Base-by-base conservation (phyloP, 2,329 filamentous ascomycete species). In the Ascochyta pisi region DNA sequence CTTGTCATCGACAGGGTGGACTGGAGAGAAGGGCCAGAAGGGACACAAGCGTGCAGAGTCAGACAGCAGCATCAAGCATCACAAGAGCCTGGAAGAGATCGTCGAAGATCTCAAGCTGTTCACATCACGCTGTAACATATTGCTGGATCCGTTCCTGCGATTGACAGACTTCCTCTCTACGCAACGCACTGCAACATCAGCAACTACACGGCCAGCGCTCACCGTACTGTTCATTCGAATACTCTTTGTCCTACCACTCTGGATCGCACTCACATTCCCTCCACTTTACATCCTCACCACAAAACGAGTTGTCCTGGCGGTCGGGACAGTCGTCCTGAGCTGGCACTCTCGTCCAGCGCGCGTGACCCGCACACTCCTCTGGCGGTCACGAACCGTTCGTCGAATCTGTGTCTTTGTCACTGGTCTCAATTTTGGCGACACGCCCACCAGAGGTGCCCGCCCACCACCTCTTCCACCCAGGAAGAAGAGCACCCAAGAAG, bases 31-130 rank as follows among this genome's bases (percentile, higher is more conserved):
- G 63, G 75, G 73, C 27, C 74, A 85, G 68, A 83, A 83, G 50
- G 78, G 76, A 29, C 80, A 84, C 51, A 84, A 80, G 57, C 79
- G 79, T 31, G 77, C 78, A 16, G 75, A 76, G 2, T 79, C 82
- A 7, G 73, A 75, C 8, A 90, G 92, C 66, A 87, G 84, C 58
- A 89, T 88, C 38, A 88, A 89, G 57, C 91, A 95, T 67, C 91
- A 96, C 69, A 97, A 97, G 80, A 97, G 92, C 46, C 78, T 99
- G 48, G 95, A 99, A 73, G 95, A 99, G 78, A 99, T 99, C 58
- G 90, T 99, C 53, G 93, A 98, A 66, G 96, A 91, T 0, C 79
- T 99, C 40, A 92, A 92, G 73, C 87, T 92, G 63, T 91, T 99
- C 65, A 98, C 94, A 0, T 90, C 89, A 5, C 85, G 95, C 44